Base-by-base conservation (phyloP, 352 stramenopile species). In the Phytophthora crassamura region DNA sequence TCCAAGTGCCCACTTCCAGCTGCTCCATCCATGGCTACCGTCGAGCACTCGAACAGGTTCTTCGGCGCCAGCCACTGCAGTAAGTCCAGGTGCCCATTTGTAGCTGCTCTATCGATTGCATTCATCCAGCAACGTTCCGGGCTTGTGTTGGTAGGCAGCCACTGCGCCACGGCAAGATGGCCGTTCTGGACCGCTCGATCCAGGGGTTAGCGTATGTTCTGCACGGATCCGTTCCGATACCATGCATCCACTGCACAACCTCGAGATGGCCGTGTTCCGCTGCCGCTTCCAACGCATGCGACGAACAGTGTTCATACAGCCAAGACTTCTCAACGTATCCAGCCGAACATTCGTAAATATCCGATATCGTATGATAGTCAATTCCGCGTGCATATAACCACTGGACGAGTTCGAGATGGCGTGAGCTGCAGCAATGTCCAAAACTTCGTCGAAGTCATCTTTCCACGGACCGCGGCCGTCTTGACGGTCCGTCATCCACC, bases 1-100 rank as follows among this genome's bases (percentile, higher is more conserved):
- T 58, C 35, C 9, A 88, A 67, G 11, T 45, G 16, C 7, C 48
- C 48, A 16, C 45, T 51, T 51, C 25, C 22, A 25, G 43, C 43
- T 0, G 43, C 25, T 33, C 14, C 7, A 34, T 51, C 14, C 11
- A 51, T 20, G 33, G 43, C 12, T 0, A 2, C 1, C 12, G 43
- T 7, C 9, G 43, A 14, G 14, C 43, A 51, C 15, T 38, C 43
- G 43, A 22, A 36, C 25, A 51, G 14, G 28, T 32, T 32, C 28
- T 7, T 32, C 28, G 28, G 8, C 28, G 28, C 28, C 28, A 32
- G 2, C 43, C 43, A 51, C 16, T 51, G 33, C 25, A 38, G 4
- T 7, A 51, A 15, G 25, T 51, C 25, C 33, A 51, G 22, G 25
- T 51, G 43, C 12, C 43, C 43, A 30, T 38, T 20, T 11, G 20